phyloP scores from a whole-genome alignment of 2,329 filamentous ascomycete species.

The Trichoderma afroharzianum region DNA sequence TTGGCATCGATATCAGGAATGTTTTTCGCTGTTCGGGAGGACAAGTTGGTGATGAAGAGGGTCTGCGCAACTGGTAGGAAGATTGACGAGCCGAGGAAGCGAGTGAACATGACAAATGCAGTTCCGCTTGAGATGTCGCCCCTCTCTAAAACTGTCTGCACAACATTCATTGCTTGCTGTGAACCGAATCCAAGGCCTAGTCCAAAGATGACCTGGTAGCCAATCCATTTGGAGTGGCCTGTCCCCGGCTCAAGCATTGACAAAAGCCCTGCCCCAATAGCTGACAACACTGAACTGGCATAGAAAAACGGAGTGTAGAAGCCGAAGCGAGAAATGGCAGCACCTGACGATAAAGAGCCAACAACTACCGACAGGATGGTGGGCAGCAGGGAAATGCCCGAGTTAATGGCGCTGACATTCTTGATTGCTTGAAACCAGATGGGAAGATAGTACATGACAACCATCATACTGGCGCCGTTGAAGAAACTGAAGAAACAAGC shows the following conservation, averaged over 20 bases:
- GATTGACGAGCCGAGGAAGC: constrained; percentile 42
- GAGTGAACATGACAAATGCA: constrained; percentile 44
- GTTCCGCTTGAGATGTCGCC: constrained; percentile 45
- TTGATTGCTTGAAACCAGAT: constrained; percentile 50
- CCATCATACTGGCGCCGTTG: constrained; percentile 1
- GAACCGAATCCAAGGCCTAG: constrained; percentile 41
- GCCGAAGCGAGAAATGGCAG: constrained; percentile 30
- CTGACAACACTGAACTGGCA: constrained; percentile 29
- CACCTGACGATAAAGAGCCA: constrained; percentile 27
- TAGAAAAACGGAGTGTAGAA: constrained; percentile 43
- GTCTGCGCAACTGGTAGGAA: constrained; percentile 38
- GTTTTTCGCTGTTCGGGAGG: not conserved
- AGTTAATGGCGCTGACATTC: constrained; percentile 29
- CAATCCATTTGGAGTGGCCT: constrained; percentile 26
- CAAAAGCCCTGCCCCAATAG: constrained; percentile 40
- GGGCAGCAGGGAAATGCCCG: constrained; percentile 30
- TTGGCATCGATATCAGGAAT: not conserved
- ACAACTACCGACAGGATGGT: constrained; percentile 30
- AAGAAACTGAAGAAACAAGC: not conserved
- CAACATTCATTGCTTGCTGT: constrained; percentile 44
- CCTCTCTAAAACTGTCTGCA: constrained; percentile 41
- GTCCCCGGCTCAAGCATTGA: constrained; percentile 33
- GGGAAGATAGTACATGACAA: constrained; percentile 41
- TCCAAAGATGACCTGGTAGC: constrained; percentile 39
- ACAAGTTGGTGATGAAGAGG: not conserved